These are phyloP conservation scores for Fusarium staphyleae DNA, from an alignment of 2,329 filamentous ascomycete species.

Conservation along the genomic window DNA sequence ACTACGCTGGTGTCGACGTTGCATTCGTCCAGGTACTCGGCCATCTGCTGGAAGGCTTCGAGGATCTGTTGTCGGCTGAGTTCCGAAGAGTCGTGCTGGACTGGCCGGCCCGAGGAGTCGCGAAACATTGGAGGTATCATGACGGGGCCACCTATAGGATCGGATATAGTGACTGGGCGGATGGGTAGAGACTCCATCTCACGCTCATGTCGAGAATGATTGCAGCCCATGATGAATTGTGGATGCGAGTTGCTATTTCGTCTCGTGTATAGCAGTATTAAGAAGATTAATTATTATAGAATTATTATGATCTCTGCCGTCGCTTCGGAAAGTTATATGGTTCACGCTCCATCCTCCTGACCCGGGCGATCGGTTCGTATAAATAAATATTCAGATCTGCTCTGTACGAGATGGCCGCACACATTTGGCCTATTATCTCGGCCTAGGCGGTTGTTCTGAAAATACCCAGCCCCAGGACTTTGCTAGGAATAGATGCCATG, in stretches of 20 bases:
- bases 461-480: slow-evolving; percentile 13
- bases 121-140: slow-evolving; percentile 26
- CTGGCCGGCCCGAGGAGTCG: slow-evolving; percentile 11
- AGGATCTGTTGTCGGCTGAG: slow-evolving; percentile 20
- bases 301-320: background rate
- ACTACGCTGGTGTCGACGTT: slow-evolving; percentile 20
- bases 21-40: slow-evolving; percentile 31
- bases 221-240: slow-evolving; percentile 27
- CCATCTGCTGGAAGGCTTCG: slow-evolving; percentile 30
- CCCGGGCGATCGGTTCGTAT: slow-evolving; percentile 21
- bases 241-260: background rate
- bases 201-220: slow-evolving; percentile 25
- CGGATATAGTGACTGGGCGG: slow-evolving; percentile 28
- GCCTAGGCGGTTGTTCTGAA: slow-evolving; percentile 18
- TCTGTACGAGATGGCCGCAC: slow-evolving; percentile 8
- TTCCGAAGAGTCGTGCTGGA: slow-evolving; percentile 21
- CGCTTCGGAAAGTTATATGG: slow-evolving; percentile 7
- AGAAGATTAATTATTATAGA: slow-evolving; percentile 3
- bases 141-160: slow-evolving; percentile 26
- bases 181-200: slow-evolving; percentile 32
- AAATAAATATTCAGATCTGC: background rate
- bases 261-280: background rate
- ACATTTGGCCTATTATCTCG: slow-evolving; percentile 1
- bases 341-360: slow-evolving; percentile 10
- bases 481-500: slow-evolving; percentile 15